Percentiles rank a stretch among this genome's conserved stretches.
These are phyloP conservation scores for Moesziomyces sp. DNA, from an alignment of 1,284 basidiomycete genomes.

Conservation along the genomic window DNA sequence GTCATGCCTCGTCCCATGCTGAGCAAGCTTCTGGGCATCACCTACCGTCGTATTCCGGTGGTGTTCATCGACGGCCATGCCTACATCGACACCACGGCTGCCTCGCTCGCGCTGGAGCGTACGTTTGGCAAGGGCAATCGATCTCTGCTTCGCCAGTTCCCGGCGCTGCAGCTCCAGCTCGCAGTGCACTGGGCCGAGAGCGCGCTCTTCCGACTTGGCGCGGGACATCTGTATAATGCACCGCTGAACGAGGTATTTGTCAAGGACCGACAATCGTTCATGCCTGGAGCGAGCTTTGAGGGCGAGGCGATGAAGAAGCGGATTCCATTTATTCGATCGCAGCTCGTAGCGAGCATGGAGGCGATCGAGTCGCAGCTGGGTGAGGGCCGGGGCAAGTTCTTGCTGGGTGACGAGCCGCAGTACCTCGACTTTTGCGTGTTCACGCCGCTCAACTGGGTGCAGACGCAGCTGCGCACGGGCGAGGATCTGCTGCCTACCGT, in stretches of 20 bases:
- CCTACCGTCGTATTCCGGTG: slow-evolving; percentile 46
- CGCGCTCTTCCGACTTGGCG: slow-evolving; percentile 25
- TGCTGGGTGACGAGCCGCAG: slow-evolving; percentile 24
- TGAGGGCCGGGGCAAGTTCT: slow-evolving; percentile 5
- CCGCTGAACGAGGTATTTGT: slow-evolving; percentile 26
- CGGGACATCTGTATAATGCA: slow-evolving; percentile 36
- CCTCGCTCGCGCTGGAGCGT: slow-evolving; percentile 27
- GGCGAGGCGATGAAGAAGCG: slow-evolving; percentile 20
- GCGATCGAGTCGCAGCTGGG: slow-evolving; percentile 30
- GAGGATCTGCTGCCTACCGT: slow-evolving; percentile 34
- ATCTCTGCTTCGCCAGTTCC: slow-evolving; percentile 16
- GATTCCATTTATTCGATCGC: slow-evolving; percentile 26
- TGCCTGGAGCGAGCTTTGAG: slow-evolving; percentile 31
- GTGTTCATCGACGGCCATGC: slow-evolving; percentile 42
- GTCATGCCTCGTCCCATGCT: slow-evolving; percentile 42
- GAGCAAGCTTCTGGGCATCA: slow-evolving; percentile 38
- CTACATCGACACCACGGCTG: slow-evolving; percentile 42
- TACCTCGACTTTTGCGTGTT: slow-evolving; percentile 41
- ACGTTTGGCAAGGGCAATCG: slow-evolving; percentile 21
- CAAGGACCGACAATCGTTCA: slow-evolving; percentile 31
- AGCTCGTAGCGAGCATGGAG: slow-evolving; percentile 27
- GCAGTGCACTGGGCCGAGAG: slow-evolving; percentile 40
- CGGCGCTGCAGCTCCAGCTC: slow-evolving; percentile 33
- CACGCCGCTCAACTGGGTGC: slow-evolving; percentile 43
- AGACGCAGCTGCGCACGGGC: slow-evolving; percentile 37